Base-by-base conservation (phyloP, 768 basidiomycete species). In the Pholiota microspora region DNA sequence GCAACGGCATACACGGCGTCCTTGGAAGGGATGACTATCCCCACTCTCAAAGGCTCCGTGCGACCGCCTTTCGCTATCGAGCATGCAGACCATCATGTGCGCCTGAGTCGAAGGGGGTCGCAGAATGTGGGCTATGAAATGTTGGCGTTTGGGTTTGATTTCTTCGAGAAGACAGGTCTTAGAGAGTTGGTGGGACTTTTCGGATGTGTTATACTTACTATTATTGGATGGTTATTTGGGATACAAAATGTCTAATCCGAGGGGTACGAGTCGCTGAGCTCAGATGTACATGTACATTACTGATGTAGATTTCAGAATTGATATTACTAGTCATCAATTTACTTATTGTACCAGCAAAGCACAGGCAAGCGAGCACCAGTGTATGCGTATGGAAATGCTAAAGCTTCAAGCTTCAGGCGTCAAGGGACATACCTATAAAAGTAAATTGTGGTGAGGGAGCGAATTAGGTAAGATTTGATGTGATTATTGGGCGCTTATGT, bases 51-150 rank as follows among this genome's bases (percentile, higher is more conserved):
- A 15, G 48, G 57, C 7, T 67, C 65, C 3, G 70, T 76, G 27
- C 59, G 59, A 3, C 69, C 73, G 15, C 76, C 77, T 0, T 82
- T 82, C 56, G 70, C 67, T 18, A 76, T 83, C 44, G 61, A 67
- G 25, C 68, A 69, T 42, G 74, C 75, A 10, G 76, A 75, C 44
- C 66, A 66, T 45, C 69, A 70, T 51, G 49, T 66, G 8, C 56
- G 52, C 16, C 45, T 69, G n/a, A 51, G 62, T 63, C 31, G 63
- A 52, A 46, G 62, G 60, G 52, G 58, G 34, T 32, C 57, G 35
- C 35, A 63, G 45, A 35, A 31, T 49, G 24, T 59, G 28, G 45
- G 47, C 21, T 63, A 62, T 24, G 53, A 64, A 27, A 35, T 65
- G 23, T 45, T 68, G 10, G 73, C 71, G 2, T 34, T 38, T 15